Evolutionary conservation across 169 alveolate species (phyloP).

Genomic region (Plasmodium knowlesi): DNA sequence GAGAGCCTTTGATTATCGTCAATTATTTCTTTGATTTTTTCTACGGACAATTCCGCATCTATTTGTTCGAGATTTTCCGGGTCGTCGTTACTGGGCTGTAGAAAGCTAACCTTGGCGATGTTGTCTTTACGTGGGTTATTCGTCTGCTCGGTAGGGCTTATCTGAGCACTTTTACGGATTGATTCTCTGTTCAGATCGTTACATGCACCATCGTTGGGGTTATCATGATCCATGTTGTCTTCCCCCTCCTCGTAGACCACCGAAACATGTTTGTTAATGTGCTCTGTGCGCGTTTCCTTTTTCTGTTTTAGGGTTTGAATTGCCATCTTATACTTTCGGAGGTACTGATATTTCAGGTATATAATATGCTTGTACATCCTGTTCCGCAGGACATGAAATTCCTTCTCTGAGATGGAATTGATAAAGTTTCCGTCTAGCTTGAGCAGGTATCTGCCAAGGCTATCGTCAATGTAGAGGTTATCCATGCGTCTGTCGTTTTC

Average conservation of each 20-base stretch:
- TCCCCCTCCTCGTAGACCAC: slow-evolving; percentile 46
- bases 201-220: background rate
- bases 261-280: slow-evolving; percentile 55
- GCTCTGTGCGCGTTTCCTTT: slow-evolving; percentile 20
- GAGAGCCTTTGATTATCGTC: slow-evolving; percentile 43
- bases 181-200: background rate
- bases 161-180: background rate
- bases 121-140: slow-evolving; percentile 4
- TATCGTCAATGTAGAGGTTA: slow-evolving; percentile 49
- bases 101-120: background rate
- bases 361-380: slow-evolving; percentile 31
- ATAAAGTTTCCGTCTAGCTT: background rate
- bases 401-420: slow-evolving; percentile 38
- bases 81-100: background rate
- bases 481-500: background rate
- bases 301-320: slow-evolving; percentile 33
- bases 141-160: background rate
- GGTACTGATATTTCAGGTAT: slow-evolving; percentile 32
- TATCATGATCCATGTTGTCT: background rate
- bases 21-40: slow-evolving; percentile 38
- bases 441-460: slow-evolving; percentile 50
- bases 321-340: slow-evolving; percentile 28
- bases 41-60: slow-evolving; percentile 3
- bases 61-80: background rate
- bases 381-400: slow-evolving; percentile 43